Evolutionary conservation across 2,329 filamentous ascomycete species (phyloP).

Genomic region (Diplodia mutila): DNA sequence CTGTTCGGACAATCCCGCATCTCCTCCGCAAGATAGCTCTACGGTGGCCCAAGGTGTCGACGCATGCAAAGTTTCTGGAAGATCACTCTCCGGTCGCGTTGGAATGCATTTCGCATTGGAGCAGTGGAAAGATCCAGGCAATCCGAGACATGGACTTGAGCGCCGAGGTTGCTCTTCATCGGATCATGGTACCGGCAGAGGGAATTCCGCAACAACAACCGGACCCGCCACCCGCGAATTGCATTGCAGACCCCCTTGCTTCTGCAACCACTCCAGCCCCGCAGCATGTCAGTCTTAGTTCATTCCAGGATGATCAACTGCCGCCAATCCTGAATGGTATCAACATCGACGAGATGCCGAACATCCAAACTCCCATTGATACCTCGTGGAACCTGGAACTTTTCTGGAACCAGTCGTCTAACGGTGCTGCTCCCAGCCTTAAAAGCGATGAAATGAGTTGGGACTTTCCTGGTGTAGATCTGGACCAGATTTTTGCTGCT

Average conservation of each 20-base stretch:
- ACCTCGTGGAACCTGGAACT: slow-evolving; percentile 19
- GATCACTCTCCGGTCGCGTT: neutral
- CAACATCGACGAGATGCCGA: neutral
- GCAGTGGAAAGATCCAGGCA: neutral
- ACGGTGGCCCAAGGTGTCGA: slow-evolving; percentile 15
- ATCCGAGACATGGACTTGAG: neutral
- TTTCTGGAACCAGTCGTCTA: neutral
- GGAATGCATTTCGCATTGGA: slow-evolving; percentile 8
- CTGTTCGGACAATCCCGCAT: slow-evolving; percentile 13
- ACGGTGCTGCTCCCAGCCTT: slow-evolving; percentile 6
- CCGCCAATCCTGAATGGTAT: neutral
- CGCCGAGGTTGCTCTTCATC: neutral
- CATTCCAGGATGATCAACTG: neutral
- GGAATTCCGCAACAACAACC: neutral
- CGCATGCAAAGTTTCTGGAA: slow-evolving; percentile 11
- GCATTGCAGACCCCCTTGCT: neutral
- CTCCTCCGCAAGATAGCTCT: slow-evolving; percentile 12
- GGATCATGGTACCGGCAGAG: slow-evolving; percentile 12
- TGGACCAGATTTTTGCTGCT: slow-evolving; percentile 24
- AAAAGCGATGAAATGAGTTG: slow-evolving; percentile 21
- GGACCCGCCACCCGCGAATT: neutral
- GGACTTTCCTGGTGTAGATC: slow-evolving; percentile 22
- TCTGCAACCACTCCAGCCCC: neutral
- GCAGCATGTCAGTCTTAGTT: neutral
- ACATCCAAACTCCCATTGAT: neutral